Conservation (phyloP, 1,284 basidiomycete genomes). For the Schizopora paradoxa region DNA sequence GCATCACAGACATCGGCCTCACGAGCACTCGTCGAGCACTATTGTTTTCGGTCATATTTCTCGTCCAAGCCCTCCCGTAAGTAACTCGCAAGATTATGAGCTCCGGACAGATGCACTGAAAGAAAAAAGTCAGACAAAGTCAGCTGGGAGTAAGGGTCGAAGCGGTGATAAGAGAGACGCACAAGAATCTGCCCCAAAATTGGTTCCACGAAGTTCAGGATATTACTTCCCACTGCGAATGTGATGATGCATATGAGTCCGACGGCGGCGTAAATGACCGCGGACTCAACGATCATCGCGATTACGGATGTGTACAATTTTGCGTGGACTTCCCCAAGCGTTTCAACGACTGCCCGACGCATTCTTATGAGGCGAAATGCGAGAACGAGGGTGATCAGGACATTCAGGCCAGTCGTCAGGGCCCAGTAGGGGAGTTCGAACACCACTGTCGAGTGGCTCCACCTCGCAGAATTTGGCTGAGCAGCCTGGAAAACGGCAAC, state of each 20-base stretch:
- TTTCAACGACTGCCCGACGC: neutral
- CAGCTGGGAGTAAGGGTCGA: neutral
- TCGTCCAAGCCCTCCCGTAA: neutral
- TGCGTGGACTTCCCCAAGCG: neutral
- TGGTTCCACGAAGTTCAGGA: neutral
- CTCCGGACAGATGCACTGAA: neutral
- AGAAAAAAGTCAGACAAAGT: too few species aligned
- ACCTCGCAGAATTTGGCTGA: neutral
- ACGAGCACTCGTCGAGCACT: too few species aligned
- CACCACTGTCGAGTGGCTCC: neutral
- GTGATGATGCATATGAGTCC: neutral
- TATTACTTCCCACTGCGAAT: neutral
- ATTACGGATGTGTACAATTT: neutral
- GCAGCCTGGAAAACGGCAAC: neutral
- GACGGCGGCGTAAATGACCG: neutral
- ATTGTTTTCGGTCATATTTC: neutral
- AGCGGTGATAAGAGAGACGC: neutral
- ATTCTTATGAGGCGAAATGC: neutral
- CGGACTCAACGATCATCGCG: neutral
- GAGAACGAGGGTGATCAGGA: neutral
- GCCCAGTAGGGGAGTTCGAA: neutral
- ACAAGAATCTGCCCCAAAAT: neutral
- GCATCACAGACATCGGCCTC: too few species aligned
- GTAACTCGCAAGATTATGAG: conserved; percentile 2
- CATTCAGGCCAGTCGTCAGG: neutral